Base-by-base conservation (phyloP, 805 yeast species). In the Metahyphopichia silvanorum region DNA sequence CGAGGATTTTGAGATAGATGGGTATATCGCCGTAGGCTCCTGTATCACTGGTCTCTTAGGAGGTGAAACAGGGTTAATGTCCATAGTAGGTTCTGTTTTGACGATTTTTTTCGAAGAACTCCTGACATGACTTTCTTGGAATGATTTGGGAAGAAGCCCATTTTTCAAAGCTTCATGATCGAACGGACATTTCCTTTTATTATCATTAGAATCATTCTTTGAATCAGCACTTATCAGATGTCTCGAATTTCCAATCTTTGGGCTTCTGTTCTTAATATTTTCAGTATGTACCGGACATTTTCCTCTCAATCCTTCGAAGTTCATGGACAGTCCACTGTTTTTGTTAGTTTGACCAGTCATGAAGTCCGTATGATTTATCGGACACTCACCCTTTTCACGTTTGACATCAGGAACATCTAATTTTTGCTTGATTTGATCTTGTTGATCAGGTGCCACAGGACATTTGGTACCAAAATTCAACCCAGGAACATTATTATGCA, bases 101-200 rank as follows among this genome's bases (percentile, higher is more conserved):
- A 23, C n/a, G 16, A 18, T 16, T 16, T 25, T 25, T 16, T 27
- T 27, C 9, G 12, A 12, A 14, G 23, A 18, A n/a, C 30, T 22
- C 14, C 30, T 27, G 12, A 27, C 30, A 20, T 27, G 23, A 16
- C 30, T 27, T 27, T 27, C 30, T 12, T 9, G 16, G 22, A 27
- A 27, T 12, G 20, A n/a, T 25, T 25, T 25, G 18, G 27, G 27
- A 16, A 25, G 13, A 16, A 25, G 11, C 10, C 21, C 21, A 10
- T 10, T 20, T 16, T 29, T 25, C 10, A 25, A 12, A 15, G 27
- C 27, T 13, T 40, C 39, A 38, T 60, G 63, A 31, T 55, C 59
- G 39, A 59, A 49, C 10, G 66, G 66, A 42, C 65, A 61, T 35
- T 49, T 55, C n/a, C 57, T 43, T 20, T 50, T 49, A 11, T 32